Conservation (phyloP, 2,329 filamentous ascomycete species). For the Clarireedia hainanense region DNA sequence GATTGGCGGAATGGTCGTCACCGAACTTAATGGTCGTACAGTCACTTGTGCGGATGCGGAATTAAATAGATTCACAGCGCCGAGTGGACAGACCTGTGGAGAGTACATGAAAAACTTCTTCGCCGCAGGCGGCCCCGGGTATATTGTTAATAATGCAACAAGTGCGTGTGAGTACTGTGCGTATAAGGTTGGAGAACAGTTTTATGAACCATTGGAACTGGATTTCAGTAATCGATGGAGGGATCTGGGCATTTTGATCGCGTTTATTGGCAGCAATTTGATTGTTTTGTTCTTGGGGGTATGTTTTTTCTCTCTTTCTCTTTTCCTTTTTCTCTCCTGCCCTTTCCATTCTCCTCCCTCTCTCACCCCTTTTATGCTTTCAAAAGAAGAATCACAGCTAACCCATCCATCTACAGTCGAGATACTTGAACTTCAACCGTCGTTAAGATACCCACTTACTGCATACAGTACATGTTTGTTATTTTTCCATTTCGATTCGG, state of each 20-base stretch:
- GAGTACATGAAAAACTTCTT: conserved; percentile 72
- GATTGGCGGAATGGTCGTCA: conserved; percentile 72
- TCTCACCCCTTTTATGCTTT: too few species aligned
- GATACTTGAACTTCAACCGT: conserved; percentile 39
- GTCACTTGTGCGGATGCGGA: conserved; percentile 57
- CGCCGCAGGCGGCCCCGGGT: conserved; percentile 57
- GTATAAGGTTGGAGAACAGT: conserved; percentile 72
- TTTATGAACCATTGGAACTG: conserved; percentile 61
- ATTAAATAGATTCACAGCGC: conserved; percentile 61
- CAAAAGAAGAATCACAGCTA: conserved; percentile 2
- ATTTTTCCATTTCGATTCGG: too few species aligned
- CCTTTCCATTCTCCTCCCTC: too few species aligned
- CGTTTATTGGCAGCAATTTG: conserved; percentile 72
- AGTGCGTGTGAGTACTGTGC: conserved; percentile 73
- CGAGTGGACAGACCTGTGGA: conserved; percentile 58
- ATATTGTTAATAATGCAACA: conserved; percentile 59
- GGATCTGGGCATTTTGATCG: conserved; percentile 70
- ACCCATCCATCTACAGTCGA: conserved; percentile 16
- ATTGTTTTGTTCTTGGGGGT: conserved; percentile 49
- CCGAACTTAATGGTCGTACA: conserved; percentile 58
- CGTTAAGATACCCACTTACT: conserved; percentile 24
- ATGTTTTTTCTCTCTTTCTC: conserved; percentile 10
- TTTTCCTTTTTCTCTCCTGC: too few species aligned
- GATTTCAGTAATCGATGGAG: conserved; percentile 66
- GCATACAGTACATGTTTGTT: too few species aligned